Conservation (phyloP, 495 filamentous ascomycete species). For the Penicillium waksmanii region DNA sequence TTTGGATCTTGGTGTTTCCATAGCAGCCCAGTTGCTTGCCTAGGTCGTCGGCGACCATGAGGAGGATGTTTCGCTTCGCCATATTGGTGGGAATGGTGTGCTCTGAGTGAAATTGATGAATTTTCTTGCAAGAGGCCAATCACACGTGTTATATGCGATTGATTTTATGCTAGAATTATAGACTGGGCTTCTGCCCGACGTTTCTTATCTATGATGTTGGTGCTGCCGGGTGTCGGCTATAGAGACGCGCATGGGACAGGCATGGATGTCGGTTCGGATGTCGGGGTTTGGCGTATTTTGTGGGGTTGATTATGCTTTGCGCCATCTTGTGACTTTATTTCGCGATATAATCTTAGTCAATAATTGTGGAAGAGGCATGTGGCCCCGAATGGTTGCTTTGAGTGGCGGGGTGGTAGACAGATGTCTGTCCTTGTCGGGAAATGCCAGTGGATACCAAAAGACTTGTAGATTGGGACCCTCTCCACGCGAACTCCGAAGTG, state of each 20-base stretch:
- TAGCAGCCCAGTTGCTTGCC: conserved; percentile 46
- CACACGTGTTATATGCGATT: neutral
- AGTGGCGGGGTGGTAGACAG: neutral
- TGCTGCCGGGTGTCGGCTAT: conserved; percentile 13
- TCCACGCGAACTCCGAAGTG: no score
- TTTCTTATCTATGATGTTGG: conserved; percentile 6
- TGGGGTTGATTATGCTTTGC: conserved; percentile 5
- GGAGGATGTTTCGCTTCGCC: conserved; percentile 38
- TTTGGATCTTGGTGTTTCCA: conserved; percentile 34
- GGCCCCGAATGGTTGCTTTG: neutral
- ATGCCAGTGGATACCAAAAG: no score
- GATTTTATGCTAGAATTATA: neutral
- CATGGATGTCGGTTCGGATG: conserved; percentile 16
- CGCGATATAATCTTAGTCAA: neutral
- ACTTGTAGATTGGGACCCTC: no score
- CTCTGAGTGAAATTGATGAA: neutral
- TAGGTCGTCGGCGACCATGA: conserved; percentile 49
- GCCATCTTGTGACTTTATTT: conserved; percentile 5
- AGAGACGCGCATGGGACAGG: neutral
- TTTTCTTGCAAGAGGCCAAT: neutral
- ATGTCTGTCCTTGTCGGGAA: no score
- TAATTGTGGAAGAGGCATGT: neutral
- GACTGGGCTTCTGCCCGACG: neutral
- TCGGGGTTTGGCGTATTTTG: conserved; percentile 1
- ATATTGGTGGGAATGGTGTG: conserved; percentile 10